A percentile compares a stretch with the other conserved stretches of the same genome.
phyloP scores from a whole-genome alignment of 306 rosid genomes.

The Cicer arietinum region DNA sequence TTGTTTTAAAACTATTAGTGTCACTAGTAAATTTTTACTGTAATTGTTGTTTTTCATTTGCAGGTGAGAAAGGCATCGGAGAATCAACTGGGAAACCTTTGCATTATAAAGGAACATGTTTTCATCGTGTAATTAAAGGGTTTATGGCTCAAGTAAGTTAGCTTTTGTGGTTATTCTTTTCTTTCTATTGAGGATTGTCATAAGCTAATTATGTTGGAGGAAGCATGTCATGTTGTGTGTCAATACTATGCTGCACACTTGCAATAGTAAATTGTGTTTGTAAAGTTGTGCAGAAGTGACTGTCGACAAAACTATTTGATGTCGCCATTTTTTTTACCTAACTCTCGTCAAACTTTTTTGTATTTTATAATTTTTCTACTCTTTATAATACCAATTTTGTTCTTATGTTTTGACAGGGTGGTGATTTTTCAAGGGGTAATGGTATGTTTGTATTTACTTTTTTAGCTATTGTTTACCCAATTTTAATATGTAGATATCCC shows the following conservation, averaged over 20 bases:
- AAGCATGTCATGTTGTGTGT: constrained; percentile 22
- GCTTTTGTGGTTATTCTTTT: constrained; percentile 32
- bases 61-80: constrained; percentile 95
- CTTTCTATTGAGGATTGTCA: constrained; percentile 1
- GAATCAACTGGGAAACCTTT: constrained; percentile 83
- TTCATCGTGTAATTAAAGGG: constrained; percentile 92
- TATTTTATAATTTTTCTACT: constrained; percentile 19
- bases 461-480: constrained; percentile 34
- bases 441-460: constrained; percentile 61
- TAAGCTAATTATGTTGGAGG: constrained; percentile 28
- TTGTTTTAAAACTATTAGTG: not conserved
- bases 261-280: constrained; percentile 16
- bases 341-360: not conserved
- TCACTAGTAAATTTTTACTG: constrained; percentile 9
- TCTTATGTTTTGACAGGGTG: constrained; percentile 72
- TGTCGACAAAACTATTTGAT: constrained; percentile 22
- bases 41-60: constrained; percentile 40
- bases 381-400: constrained; percentile 33
- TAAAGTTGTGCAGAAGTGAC: constrained; percentile 23
- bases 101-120: constrained; percentile 79
- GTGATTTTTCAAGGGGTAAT: constrained; percentile 90
- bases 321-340: not conserved
- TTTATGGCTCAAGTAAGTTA: constrained; percentile 96
- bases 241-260: constrained; percentile 9
- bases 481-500: constrained; percentile 43